phyloP scores from a whole-genome alignment of 371 early-diverging fungal species.

The Batkoa obscura region DNA sequence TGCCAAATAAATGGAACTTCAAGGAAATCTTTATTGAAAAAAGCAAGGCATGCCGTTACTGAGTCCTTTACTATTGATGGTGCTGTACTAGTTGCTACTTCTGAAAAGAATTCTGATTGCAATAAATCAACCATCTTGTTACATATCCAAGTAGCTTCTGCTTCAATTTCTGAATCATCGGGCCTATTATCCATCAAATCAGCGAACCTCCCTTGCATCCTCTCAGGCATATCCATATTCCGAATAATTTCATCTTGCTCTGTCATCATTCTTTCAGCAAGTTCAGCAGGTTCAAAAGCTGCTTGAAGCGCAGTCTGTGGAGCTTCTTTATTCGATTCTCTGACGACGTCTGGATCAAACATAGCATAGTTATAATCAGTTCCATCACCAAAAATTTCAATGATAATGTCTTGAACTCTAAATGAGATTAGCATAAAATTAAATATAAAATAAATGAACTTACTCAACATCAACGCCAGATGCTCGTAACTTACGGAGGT shows the following conservation, averaged over 20 bases:
- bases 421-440: neutral
- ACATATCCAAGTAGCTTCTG: neutral
- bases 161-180: neutral
- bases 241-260: constrained; percentile 80
- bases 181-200: too few relatives aligned
- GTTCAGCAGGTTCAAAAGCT: constrained; percentile 81
- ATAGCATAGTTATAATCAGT: constrained; percentile 76
- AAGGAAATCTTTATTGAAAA: constrained; percentile 47
- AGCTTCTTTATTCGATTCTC: constrained; percentile 8
- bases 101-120: neutral
- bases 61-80: constrained; percentile 1
- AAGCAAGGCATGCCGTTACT: constrained; percentile 34
- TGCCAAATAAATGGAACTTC: constrained; percentile 84
- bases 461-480: neutral
- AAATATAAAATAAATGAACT: neutral
- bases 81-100: neutral
- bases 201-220: constrained; percentile 34
- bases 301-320: constrained; percentile 12
- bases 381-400: constrained; percentile 82
- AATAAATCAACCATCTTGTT: neutral
- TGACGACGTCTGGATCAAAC: constrained; percentile 9
- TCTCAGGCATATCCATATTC: constrained; percentile 75
- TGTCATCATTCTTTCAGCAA: constrained; percentile 77
- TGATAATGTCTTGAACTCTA: constrained; percentile 16
- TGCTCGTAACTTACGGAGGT: neutral